These are phyloP conservation scores for Puccinia coronata DNA, from an alignment of 1,284 basidiomycete genomes.

Conservation along the genomic window DNA sequence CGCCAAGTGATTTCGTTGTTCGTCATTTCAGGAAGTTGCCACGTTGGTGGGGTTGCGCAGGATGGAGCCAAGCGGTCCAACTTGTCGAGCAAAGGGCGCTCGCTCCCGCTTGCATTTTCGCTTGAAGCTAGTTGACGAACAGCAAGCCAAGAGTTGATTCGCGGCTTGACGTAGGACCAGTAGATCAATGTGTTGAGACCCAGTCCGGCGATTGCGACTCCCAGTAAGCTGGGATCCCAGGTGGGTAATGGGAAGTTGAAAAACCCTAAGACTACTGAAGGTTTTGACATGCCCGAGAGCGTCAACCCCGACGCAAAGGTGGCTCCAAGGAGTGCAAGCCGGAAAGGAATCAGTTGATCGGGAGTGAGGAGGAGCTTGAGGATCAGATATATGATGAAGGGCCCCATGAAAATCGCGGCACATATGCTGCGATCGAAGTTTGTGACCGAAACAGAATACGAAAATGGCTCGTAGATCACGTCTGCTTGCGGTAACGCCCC, in stretches of 20 bases:
- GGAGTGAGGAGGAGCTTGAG: background rate
- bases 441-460: background rate
- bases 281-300: conserved; percentile 31
- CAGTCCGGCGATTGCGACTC: conserved; percentile 33
- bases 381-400: conserved; percentile 4
- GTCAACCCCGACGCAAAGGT: conserved; percentile 26
- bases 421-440: background rate
- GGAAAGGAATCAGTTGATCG: background rate
- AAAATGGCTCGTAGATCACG: background rate
- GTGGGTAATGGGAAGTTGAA: conserved; percentile 28
- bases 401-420: conserved; percentile 1
- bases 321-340: conserved; percentile 15
- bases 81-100: background rate
- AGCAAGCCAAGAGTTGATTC: conserved; percentile 21
- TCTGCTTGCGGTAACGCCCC: background rate
- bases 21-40: conserved; percentile 40
- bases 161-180: background rate
- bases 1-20: conserved; percentile 16
- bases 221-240: conserved; percentile 40
- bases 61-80: conserved; percentile 5
- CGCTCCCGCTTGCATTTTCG: background rate
- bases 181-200: conserved; percentile 32
- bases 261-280: conserved; percentile 37
- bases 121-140: background rate
- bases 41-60: background rate